Evolutionary conservation across 768 basidiomycete species (phyloP).

Genomic region (Mycena rebaudengoi): DNA sequence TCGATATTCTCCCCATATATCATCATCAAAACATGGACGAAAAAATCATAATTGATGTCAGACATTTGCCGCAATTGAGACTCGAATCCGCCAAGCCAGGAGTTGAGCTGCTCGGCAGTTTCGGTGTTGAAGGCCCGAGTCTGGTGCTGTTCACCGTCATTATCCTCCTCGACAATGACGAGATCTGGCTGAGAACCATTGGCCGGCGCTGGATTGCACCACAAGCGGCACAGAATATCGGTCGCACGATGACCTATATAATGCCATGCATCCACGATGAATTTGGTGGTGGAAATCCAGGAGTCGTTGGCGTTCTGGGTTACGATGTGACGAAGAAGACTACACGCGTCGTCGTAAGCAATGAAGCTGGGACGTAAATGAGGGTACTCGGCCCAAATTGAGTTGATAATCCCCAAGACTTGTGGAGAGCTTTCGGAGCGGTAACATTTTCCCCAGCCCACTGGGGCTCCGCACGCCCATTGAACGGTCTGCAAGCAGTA

Average conservation of each 20-base stretch:
- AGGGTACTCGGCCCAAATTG: background rate
- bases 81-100: background rate
- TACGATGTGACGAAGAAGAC: background rate
- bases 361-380: background rate
- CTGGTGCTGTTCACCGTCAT: background rate
- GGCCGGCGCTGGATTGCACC: background rate
- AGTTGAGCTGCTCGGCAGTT: too few relatives aligned
- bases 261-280: background rate
- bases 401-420: background rate
- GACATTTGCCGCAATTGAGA: background rate
- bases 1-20: background rate
- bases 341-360: background rate
- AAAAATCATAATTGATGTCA: background rate
- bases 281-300: too few relatives aligned
- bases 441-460: slow-evolving; percentile 31
- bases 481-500: slow-evolving; percentile 30
- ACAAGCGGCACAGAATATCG: background rate
- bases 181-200: slow-evolving; percentile 4
- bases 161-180: background rate
- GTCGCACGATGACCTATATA: background rate
- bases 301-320: background rate
- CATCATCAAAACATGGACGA: slow-evolving; percentile 3
- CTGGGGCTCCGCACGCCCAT: slow-evolving; percentile 26
- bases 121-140: background rate
- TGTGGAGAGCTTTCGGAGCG: slow-evolving; percentile 24